A percentile compares a stretch with the other conserved stretches of the same genome.
These are phyloP conservation scores for Yamadazyma nakazawae DNA, from an alignment of 805 yeast genomes.

Conservation along the genomic window DNA sequence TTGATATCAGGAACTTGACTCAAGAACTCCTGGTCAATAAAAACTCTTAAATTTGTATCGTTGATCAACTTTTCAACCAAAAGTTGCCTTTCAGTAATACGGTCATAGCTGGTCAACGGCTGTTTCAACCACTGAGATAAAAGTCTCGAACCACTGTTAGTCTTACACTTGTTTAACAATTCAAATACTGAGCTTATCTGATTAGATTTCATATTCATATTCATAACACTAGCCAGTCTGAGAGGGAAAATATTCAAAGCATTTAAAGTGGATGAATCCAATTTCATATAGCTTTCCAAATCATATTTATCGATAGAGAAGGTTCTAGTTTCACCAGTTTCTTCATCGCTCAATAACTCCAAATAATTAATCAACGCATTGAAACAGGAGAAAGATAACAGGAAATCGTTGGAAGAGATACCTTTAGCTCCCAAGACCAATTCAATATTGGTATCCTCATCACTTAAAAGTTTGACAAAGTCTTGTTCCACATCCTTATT, in stretches of 20 bases:
- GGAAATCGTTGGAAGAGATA: slow-evolving; percentile 41
- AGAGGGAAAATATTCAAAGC: slow-evolving; percentile 83
- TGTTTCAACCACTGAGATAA: slow-evolving; percentile 95
- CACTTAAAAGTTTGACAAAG: slow-evolving; percentile 57
- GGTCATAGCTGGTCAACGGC: slow-evolving; percentile 67
- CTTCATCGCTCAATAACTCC: slow-evolving; percentile 52
- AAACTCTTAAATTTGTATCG: slow-evolving; percentile 62
- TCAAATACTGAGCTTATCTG: slow-evolving; percentile 63
- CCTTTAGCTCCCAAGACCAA: slow-evolving; percentile 55
- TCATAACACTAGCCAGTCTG: slow-evolving; percentile 16
- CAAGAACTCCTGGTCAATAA: slow-evolving; percentile 63
- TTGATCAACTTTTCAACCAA: slow-evolving; percentile 74
- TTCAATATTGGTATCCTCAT: slow-evolving; percentile 31
- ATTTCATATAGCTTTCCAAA: slow-evolving; percentile 77
- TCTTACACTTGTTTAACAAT: slow-evolving; percentile 81
- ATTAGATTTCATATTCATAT: slow-evolving; percentile 19
- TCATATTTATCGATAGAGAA: slow-evolving; percentile 63
- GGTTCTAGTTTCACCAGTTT: slow-evolving; percentile 38
- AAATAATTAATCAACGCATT: slow-evolving; percentile 70
- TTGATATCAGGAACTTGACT: slow-evolving; percentile 79
- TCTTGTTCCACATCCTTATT: slow-evolving; percentile 75
- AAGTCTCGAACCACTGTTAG: slow-evolving; percentile 83
- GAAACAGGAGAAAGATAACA: slow-evolving; percentile 57
- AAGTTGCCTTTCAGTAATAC: slow-evolving; percentile 64
- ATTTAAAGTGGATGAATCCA: slow-evolving; percentile 85